Percentiles rank a stretch among this genome's conserved stretches.
Conservation (phyloP, 495 filamentous ascomycete genomes). For the Neurospora sp. region DNA sequence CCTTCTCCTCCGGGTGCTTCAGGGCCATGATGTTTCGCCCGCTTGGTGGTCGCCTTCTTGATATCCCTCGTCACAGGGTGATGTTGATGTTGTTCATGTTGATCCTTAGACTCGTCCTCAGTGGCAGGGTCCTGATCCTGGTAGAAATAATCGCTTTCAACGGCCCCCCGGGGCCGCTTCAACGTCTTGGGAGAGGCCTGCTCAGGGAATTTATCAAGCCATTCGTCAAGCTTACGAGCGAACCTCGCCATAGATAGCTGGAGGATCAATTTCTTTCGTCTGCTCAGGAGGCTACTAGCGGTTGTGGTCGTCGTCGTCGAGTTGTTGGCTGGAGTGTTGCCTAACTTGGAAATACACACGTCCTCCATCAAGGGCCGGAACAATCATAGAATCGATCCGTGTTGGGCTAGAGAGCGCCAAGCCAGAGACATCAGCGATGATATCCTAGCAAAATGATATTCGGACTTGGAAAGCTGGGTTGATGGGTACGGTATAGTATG, state of each 20-base stretch:
- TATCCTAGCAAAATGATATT: slow-evolving; percentile 1
- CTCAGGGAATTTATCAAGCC: slow-evolving; percentile 12
- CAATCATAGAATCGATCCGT: slow-evolving; percentile 13
- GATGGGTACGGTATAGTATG: not conserved
- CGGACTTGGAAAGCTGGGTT: not conserved
- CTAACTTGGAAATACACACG: slow-evolving; percentile 10
- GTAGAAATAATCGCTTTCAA: slow-evolving; percentile 2
- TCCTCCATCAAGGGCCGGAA: slow-evolving; percentile 18
- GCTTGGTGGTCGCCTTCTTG: slow-evolving; percentile 6
- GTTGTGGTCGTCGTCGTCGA: not conserved
- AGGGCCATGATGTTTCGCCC: slow-evolving; percentile 2
- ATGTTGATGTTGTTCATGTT: not conserved
- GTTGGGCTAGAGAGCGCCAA: slow-evolving; percentile 12
- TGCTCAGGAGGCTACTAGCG: slow-evolving; percentile 15
- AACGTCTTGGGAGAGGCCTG: not conserved
- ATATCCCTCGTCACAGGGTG: not conserved
- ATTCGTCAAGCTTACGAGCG: slow-evolving; percentile 11
- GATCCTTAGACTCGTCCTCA: not conserved
- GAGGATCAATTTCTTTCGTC: slow-evolving; percentile 20
- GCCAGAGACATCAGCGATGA: slow-evolving; percentile 19
- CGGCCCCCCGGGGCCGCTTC: slow-evolving; percentile 7
- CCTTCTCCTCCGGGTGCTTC: slow-evolving; percentile 2
- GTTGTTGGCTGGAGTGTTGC: slow-evolving; percentile 12
- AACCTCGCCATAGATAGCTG: slow-evolving; percentile 23
- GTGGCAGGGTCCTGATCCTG: not conserved